phyloP scores from a whole-genome alignment of 805 yeast genomes.

The Teunomyces atbi region DNA sequence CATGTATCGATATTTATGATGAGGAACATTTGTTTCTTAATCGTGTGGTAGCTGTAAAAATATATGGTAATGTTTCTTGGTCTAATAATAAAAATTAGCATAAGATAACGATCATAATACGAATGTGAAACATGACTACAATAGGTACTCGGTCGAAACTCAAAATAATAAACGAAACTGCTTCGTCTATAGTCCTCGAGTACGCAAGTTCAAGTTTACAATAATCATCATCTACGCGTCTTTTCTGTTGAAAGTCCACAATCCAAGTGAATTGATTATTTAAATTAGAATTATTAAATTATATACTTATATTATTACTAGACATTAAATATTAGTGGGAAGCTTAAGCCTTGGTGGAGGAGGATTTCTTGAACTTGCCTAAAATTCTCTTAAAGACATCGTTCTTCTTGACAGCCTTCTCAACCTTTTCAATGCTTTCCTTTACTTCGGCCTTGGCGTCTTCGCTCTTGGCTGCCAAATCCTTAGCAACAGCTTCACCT shows the following conservation, averaged over 20 bases:
- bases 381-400: conserved; percentile 37
- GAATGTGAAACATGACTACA: background rate
- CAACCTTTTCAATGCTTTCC: conserved; percentile 24
- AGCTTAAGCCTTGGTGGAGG: conserved; percentile 13
- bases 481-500: conserved; percentile 7
- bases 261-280: background rate
- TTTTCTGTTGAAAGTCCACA: no score
- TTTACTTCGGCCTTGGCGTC: conserved; percentile 30
- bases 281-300: conserved; percentile 1
- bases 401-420: conserved; percentile 36
- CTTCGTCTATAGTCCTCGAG: no score
- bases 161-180: background rate
- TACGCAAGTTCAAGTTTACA: no score
- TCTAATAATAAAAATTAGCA: background rate
- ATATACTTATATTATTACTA: conserved; percentile 2
- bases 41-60: background rate
- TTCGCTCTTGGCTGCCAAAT: conserved; percentile 16
- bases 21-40: no score
- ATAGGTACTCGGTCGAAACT: background rate
- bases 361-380: conserved; percentile 34
- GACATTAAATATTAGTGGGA: conserved; percentile 4
- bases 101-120: background rate
- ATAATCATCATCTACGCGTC: no score
- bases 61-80: background rate
- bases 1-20: no score